Conservation (phyloP, 257 asterid species). For the Salvia rosmarinus region DNA sequence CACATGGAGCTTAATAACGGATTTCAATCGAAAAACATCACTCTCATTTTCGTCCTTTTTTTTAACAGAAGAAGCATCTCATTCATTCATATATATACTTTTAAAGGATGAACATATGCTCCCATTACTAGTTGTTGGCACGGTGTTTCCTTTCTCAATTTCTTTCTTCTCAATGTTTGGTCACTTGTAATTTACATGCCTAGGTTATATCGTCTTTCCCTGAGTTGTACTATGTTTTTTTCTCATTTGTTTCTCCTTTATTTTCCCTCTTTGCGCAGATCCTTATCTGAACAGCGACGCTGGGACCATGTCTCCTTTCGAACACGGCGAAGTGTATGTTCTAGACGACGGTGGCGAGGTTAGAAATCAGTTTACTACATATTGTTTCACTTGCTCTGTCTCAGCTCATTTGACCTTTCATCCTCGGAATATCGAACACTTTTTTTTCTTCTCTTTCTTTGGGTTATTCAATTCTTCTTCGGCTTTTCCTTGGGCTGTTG, state of each 20-base stretch:
- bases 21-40: neutral
- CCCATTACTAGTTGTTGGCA: neutral
- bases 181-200: neutral
- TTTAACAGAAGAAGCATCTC: neutral
- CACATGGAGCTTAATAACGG: neutral
- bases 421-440: neutral
- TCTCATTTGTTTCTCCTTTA: neutral
- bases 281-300: conserved; percentile 96
- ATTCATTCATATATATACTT: neutral
- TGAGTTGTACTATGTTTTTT: conserved; percentile 5
- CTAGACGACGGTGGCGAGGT: conserved; percentile 99
- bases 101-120: no score
- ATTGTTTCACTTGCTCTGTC: neutral
- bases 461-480: neutral
- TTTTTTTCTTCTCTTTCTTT: neutral
- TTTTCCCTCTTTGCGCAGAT: conserved; percentile 48
- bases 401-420: conserved; percentile 1
- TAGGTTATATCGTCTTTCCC: conserved; percentile 16
- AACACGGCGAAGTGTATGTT: conserved; percentile 94
- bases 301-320: conserved; percentile 98
- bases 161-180: neutral
- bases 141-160: neutral
- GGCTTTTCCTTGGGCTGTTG: conserved; percentile 13
- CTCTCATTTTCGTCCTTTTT: neutral
- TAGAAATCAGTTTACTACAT: conserved; percentile 30